phyloP scores from a whole-genome alignment of 2,329 filamentous ascomycete genomes.

The Diplodia intermedia region DNA sequence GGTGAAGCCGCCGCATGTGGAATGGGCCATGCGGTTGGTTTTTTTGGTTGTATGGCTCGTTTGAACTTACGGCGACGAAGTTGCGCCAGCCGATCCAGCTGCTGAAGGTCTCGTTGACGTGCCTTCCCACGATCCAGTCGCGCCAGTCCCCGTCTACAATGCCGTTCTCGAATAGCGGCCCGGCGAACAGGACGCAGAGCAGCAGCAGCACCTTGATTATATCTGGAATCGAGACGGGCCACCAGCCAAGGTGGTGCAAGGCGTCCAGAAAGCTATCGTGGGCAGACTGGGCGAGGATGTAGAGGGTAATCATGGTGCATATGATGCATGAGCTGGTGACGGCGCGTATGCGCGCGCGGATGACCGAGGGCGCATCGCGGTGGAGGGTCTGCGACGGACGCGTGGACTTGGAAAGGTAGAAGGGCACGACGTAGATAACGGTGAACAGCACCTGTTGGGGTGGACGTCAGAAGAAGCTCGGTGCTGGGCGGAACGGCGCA shows the following conservation, averaged over 20 bases:
- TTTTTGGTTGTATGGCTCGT: neutral
- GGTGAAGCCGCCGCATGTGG: neutral
- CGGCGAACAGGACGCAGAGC: conserved; percentile 79
- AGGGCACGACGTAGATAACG: conserved; percentile 86
- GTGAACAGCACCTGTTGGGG: conserved; percentile 73
- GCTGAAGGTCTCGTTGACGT: conserved; percentile 66
- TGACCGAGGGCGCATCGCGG: conserved; percentile 87
- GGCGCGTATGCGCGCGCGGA: conserved; percentile 81
- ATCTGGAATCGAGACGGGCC: conserved; percentile 74
- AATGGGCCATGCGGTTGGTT: neutral
- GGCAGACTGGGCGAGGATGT: conserved; percentile 66
- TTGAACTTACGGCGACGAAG: conserved; percentile 73
- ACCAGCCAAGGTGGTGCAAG: conserved; percentile 78
- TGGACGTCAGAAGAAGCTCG: conserved; percentile 27
- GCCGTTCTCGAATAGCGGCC: conserved; percentile 81
- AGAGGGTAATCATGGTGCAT: conserved; percentile 71
- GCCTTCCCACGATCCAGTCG: conserved; percentile 65
- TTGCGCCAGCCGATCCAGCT: conserved; percentile 89
- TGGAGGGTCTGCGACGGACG: conserved; percentile 79
- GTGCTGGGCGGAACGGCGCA: conserved; percentile 19
- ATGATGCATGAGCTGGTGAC: conserved; percentile 77
- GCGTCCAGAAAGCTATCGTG: conserved; percentile 58
- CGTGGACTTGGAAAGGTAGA: conserved; percentile 82
- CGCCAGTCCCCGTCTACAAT: conserved; percentile 74
- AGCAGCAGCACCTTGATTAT: conserved; percentile 70